Conservation (phyloP, 768 basidiomycete genomes). For the Auriscalpium vulgare region DNA sequence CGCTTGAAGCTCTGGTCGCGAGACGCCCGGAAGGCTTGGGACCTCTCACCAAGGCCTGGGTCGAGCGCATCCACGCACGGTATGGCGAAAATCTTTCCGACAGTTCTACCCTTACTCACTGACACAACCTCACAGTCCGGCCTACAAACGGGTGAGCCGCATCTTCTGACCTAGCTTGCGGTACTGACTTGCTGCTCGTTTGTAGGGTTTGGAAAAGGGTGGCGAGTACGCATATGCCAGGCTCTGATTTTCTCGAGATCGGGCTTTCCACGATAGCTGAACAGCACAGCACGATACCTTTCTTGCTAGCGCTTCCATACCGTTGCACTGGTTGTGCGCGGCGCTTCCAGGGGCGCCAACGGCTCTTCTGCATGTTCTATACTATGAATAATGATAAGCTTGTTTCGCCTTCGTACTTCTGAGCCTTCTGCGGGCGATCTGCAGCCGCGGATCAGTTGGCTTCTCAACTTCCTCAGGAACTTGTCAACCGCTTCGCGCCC, state of each 20-base stretch:
- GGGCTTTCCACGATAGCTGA: not conserved
- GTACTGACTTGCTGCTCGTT: not conserved
- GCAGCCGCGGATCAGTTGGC: too few relatives aligned
- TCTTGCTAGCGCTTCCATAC: too few relatives aligned
- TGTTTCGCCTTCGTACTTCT: too few relatives aligned
- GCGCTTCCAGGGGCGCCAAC: not conserved
- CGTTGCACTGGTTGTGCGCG: not conserved
- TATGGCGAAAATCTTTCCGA: conserved; percentile 6
- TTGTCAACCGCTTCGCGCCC: too few relatives aligned
- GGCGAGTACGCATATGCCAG: conserved; percentile 24
- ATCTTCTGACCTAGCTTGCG: not conserved
- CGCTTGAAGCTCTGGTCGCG: conserved; percentile 23
- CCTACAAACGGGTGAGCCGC: conserved; percentile 20
- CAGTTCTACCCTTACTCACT: not conserved
- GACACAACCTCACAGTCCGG: conserved; percentile 15
- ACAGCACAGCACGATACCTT: not conserved
- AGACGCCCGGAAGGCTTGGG: conserved; percentile 18
- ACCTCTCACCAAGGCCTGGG: conserved; percentile 26
- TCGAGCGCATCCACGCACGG: conserved; percentile 29
- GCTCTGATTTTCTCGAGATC: not conserved
- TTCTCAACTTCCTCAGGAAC: too few relatives aligned
- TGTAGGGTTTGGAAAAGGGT: conserved; percentile 21
- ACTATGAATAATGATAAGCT: too few relatives aligned
- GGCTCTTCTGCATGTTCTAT: not conserved
- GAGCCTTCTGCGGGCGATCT: too few relatives aligned